phyloP scores from a whole-genome alignment of 257 asterid species.

The Forsythia suspensa region DNA sequence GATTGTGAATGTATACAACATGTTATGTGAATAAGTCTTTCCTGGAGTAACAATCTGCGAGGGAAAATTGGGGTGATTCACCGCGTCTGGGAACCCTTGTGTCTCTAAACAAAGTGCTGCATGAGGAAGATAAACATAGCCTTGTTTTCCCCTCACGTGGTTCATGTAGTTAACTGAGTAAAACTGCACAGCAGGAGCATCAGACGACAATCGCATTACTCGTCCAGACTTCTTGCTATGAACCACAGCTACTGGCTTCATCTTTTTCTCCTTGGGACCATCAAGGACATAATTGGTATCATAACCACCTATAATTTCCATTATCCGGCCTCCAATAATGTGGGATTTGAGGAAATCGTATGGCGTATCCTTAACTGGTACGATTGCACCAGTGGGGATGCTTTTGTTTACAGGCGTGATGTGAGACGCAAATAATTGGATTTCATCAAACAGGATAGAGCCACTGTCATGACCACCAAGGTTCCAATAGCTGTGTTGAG shows the following conservation, averaged over 20 bases:
- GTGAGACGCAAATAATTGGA: conserved; percentile 61
- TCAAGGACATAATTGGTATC: conserved; percentile 78
- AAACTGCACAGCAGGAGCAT: conserved; percentile 64
- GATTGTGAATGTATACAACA: conserved; percentile 45
- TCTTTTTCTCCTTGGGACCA: conserved; percentile 13
- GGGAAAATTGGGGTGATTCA: conserved; percentile 74
- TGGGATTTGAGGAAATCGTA: conserved; percentile 58
- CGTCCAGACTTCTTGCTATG: conserved; percentile 54
- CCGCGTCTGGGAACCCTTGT: conserved; percentile 81
- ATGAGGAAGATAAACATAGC: conserved; percentile 46
- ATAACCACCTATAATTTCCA: conserved; percentile 40
- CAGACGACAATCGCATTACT: conserved; percentile 52
- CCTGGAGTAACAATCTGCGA: conserved; percentile 56
- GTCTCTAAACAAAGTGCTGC: conserved; percentile 82
- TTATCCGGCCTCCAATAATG: conserved; percentile 44
- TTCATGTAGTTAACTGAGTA: conserved; percentile 51
- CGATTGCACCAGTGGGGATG: conserved; percentile 61
- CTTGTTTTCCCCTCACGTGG: conserved; percentile 56
- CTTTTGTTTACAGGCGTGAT: conserved; percentile 47
- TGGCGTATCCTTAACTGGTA: conserved; percentile 47
- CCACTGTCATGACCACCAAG: conserved; percentile 80
- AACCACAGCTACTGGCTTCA: conserved; percentile 53
- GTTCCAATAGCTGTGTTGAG: conserved; percentile 81
- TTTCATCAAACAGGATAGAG: conserved; percentile 49
- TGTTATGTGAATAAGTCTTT: conserved; percentile 43